phyloP scores from a whole-genome alignment of 2,329 filamentous ascomycete genomes.

The Lasiodiplodia gonubiensis region DNA sequence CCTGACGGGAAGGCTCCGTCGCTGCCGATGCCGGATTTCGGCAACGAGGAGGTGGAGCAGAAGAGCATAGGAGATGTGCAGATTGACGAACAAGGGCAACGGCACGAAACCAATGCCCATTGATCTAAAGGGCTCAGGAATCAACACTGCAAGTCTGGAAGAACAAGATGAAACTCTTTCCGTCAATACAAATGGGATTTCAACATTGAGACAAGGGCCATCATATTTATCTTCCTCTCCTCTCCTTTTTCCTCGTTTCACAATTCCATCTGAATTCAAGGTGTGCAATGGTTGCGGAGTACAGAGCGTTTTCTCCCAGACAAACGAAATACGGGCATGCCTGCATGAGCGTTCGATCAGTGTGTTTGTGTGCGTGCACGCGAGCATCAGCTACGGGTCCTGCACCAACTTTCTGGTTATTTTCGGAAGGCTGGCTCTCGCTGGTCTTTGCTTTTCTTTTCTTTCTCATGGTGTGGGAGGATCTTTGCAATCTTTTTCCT shows the following conservation, averaged over 20 bases:
- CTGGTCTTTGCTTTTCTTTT: neutral
- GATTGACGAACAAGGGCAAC: neutral
- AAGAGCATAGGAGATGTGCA: constrained; percentile 5
- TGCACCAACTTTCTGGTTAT: neutral
- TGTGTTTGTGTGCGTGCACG: no score
- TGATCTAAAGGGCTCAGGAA: neutral
- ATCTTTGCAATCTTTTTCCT: neutral
- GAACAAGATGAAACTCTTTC: no score
- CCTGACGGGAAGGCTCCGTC: constrained; percentile 3
- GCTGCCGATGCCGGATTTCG: constrained; percentile 22
- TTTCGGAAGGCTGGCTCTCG: neutral
- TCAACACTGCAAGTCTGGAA: neutral
- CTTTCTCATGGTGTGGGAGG: neutral
- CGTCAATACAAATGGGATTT: neutral
- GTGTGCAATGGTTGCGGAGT: no score
- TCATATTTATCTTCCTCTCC: no score
- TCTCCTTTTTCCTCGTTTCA: no score
- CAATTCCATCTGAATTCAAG: no score
- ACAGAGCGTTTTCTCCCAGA: no score
- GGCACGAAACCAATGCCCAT: constrained; percentile 10
- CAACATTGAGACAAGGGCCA: no score
- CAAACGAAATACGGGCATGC: neutral
- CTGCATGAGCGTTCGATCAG: neutral
- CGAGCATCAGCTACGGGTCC: no score
- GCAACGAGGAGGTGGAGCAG: neutral